Evolutionary conservation across 1,284 basidiomycete species (phyloP), one percentile per base, ranked within the genome.

Genomic region (Bondarzewia mesenterica): DNA sequence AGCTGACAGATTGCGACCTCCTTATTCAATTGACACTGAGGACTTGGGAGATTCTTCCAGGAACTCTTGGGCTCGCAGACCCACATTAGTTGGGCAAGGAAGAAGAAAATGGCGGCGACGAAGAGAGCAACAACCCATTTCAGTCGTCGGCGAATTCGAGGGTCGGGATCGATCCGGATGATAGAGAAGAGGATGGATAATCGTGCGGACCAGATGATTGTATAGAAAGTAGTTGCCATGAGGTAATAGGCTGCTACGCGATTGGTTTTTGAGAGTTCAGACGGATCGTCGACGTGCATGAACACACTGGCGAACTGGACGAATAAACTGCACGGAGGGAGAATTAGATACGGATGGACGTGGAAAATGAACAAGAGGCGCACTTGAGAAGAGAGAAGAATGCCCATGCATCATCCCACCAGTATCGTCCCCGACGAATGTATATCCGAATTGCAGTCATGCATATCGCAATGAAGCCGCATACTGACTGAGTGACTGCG

Each of bases 151-250:
- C 59, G 58, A 38, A 60, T 56, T 2, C 40, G 35, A 3, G 51
- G 56, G 46, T 63, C 62, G 12, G 65, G 66, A 44, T 69, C 67
- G 53, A 74, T 67, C 38, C 74, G 70, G 44, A 74, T 71, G 47
- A 76, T 66, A 4, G 72, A 73, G 55, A 69, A 72, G 8, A 76
- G 60, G 44, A 75, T 73, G 16, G 72, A 68, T 15, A 73, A 57
- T 10, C 74, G 68, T 1, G 73, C 64, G n/a, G 51, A 70, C 73
- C 71, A 75, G 43, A 73, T 66, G 37, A 68, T 63, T 20, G 58
- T 50, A 54, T 73, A 74, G 52, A 74, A 74, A 5, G 64, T 60
- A 10, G 57, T 58, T 8, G 68, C 67, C 61, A 74, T 69, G 43
- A 74, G 55, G 54, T 74, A 74, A 56, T 72, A 71, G 4, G 67